Evolutionary conservation across 345 rosid species (phyloP).

Genomic region (Melaleuca quinquenervia): DNA sequence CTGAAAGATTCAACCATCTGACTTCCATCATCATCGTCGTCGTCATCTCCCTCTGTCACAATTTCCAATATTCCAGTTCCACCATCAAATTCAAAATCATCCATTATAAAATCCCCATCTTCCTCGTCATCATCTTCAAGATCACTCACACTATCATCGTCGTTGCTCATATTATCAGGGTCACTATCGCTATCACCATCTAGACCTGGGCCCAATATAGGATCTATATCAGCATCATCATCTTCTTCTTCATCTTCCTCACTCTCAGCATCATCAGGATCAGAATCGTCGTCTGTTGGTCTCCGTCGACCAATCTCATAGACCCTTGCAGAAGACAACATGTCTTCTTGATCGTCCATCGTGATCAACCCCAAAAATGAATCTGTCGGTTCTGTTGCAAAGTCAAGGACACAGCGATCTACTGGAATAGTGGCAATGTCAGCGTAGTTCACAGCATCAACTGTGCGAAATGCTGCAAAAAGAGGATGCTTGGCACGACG

Average conservation of each 20-base stretch:
- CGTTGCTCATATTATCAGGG: constrained; percentile 54
- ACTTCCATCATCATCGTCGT: constrained; percentile 61
- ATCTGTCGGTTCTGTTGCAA: constrained; percentile 84
- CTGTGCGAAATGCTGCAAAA: constrained; percentile 81
- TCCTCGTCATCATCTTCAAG: constrained; percentile 50
- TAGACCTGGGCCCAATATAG: constrained; percentile 44
- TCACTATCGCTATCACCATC: constrained; percentile 79
- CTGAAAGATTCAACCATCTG: constrained; percentile 61
- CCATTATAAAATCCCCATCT: constrained; percentile 44
- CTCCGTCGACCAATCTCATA: constrained; percentile 90
- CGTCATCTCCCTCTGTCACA: constrained; percentile 47
- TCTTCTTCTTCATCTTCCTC: constrained; percentile 89
- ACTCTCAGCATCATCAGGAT: constrained; percentile 91
- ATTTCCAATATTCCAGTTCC: constrained; percentile 58
- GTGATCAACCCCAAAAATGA: constrained; percentile 85
- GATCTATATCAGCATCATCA: constrained; percentile 56
- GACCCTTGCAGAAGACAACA: constrained; percentile 83
- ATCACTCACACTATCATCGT: constrained; percentile 50
- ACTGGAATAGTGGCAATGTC: constrained; percentile 87
- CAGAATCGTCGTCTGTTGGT: constrained; percentile 95
- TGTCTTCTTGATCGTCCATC: constrained; percentile 92
- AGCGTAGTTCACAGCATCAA: constrained; percentile 87
- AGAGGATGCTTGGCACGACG: constrained; percentile 82
- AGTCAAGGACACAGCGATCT: constrained; percentile 96
- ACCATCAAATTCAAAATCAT: constrained; percentile 39